Evolutionary conservation across 805 yeast genomes (phyloP), one percentile per base, ranked within the genome.

Genomic region (Blastobotrys attinorum): DNA sequence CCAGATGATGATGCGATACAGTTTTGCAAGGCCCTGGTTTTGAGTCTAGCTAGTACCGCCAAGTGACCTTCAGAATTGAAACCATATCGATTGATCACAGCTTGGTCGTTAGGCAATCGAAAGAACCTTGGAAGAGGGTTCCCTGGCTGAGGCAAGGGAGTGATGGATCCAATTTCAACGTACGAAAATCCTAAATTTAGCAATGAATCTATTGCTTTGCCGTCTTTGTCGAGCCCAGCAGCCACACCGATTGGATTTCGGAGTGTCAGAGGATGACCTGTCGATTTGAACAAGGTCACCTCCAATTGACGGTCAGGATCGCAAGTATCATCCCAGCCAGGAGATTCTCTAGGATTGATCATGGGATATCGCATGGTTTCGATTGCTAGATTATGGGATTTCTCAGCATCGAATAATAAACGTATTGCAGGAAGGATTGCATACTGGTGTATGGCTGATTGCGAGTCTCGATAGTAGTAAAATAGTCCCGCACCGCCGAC

Each of bases 161-260:
- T 90, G 39, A 90, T 79, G 2, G 95, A 84, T 1, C 97, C 97
- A 47, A 90, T 75, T 64, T 90, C 97, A 51, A 87, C 92, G 61
- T 86, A 86, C 13, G 90, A 78, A 56, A 89, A 89, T 1, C 97
- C 97, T 44, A 75, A 59, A 50, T 79, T 72, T 53, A 81, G 80
- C 47, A 90, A 70, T 0, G 88, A 67, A 54, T 90, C 97, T 52
- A 90, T 77, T 17, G 86, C 95, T 58, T 87, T 95, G 42, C 86
- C 97, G 57, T 89, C 81, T 65, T 90, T 90, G 63, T 90, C 97
- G 51, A 90, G 74, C 10, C 97, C 97, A 21, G 97, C 97, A 40
- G 97, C 97, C 55, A 89, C 72, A 11, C 97, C 97, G 40, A 90
- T 69, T 20, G 97, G 97, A 44, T 81, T 80, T 17, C 72, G 71